Evolutionary conservation across 495 filamentous ascomycete genomes (phyloP), one percentile per base, ranked within the genome.

Genomic region (Acidiella bohemica): DNA sequence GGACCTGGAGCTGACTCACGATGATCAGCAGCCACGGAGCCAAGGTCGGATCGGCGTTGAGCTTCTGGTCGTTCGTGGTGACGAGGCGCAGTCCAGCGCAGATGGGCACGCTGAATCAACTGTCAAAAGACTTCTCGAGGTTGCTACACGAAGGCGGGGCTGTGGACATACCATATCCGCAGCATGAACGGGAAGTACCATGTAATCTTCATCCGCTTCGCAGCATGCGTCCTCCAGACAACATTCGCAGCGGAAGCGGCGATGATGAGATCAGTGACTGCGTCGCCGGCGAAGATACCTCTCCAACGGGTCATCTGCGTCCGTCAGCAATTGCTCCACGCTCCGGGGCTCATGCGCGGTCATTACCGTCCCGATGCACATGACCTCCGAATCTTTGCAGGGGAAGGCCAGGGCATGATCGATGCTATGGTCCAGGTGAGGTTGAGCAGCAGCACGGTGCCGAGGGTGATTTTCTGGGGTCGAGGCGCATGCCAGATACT

Each of bases 41-140:
- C 5, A 25, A 12, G 10, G 22, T 39, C 11, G 36, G 36, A 19
- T 39, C 24, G 10, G 5, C 12, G 4, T 7, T 39, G 8, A 39
- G 11, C 4, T 28, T 5, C 6, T 27, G 21, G 5, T 26, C 3
- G 19, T 28, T 25, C 9, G 28, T 4, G 4, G 36, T 39, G 3
- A 16, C 22, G 5, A 39, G 36, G 20, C 36, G 36, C 10, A 28
- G 23, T 9, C 36, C 36, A 13, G 36, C 20, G 33, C 33, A 36
- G 18, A 36, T 36, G 16, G 33, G 33, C 8, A 36, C 33, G 17
- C 33, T 36, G 33, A n/a, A n/a, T n/a, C n/a, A n/a, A n/a, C n/a
- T n/a, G n/a, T n/a, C n/a, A n/a, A n/a, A n/a, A n/a, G n/a, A n/a
- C n/a, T 11, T 10, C 16, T 10, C 8, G 33, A 23, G 5, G 10